Conservation (phyloP, 176 grass and related monocot species). For the Canna indica region DNA sequence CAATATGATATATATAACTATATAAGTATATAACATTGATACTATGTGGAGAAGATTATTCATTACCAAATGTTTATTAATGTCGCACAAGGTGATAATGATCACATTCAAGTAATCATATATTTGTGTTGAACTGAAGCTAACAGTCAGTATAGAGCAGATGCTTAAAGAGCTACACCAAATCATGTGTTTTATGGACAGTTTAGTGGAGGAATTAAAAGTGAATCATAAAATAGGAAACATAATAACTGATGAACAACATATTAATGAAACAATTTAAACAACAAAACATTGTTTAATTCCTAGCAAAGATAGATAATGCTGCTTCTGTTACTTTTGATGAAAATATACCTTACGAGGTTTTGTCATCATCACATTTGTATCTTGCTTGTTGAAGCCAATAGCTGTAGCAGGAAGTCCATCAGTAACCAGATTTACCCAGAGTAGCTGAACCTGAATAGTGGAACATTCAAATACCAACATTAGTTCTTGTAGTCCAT, state of each 20-base stretch:
- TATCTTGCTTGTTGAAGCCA: constrained; percentile 96
- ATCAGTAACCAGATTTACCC: constrained; percentile 98
- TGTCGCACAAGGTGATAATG: no score
- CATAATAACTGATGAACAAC: neutral
- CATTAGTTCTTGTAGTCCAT: neutral
- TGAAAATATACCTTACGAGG: constrained; percentile 74
- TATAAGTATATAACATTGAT: no score
- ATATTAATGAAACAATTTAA: neutral
- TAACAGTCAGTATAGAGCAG: neutral
- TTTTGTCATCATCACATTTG: constrained; percentile 75
- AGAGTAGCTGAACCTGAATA: constrained; percentile 87
- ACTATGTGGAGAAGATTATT: no score
- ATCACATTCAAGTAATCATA: no score
- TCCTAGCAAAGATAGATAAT: neutral
- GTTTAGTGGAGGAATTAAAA: neutral
- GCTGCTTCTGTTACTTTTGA: no score
- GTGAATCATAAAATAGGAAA: neutral
- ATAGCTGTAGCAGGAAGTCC: constrained; percentile 96
- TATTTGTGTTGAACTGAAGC: neutral
- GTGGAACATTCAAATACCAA: constrained; percentile 5
- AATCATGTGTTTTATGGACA: neutral
- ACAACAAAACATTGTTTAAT: neutral
- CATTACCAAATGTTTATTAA: no score
- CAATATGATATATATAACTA: no score
- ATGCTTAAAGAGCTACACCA: neutral